A percentile compares a stretch with the other conserved stretches of the same genome.
Evolutionary conservation across 805 yeast genomes (phyloP).

Genomic region (Nakazawaea siamensis): DNA sequence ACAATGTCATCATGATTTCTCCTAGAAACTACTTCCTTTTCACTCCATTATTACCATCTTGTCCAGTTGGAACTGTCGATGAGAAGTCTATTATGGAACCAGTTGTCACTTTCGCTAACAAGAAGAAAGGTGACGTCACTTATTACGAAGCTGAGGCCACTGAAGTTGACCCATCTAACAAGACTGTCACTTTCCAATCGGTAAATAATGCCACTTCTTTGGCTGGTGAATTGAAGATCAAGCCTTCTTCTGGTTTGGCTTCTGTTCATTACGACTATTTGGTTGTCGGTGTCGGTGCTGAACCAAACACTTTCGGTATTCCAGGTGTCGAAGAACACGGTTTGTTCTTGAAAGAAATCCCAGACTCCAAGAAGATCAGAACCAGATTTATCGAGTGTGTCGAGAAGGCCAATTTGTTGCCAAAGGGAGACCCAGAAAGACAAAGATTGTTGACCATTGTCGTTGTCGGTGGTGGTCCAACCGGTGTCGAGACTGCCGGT

Average conservation of each 20-base stretch:
- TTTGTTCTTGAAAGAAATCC: constrained; percentile 42
- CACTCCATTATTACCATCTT: constrained; percentile 47
- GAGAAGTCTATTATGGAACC: constrained; percentile 45
- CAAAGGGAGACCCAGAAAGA: constrained; percentile 43
- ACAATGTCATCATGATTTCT: constrained; percentile 44
- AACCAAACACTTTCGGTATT: constrained; percentile 48
- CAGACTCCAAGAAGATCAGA: constrained; percentile 41
- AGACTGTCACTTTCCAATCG: constrained; percentile 36
- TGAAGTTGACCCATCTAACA: constrained; percentile 36
- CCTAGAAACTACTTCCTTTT: constrained; percentile 49
- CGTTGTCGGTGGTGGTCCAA: constrained; percentile 54
- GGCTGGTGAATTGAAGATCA: constrained; percentile 38
- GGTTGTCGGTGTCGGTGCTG: constrained; percentile 50
- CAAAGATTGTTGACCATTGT: constrained; percentile 42
- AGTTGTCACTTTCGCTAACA: constrained; percentile 42
- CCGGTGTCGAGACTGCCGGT: constrained; percentile 53
- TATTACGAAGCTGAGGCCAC: constrained; percentile 52
- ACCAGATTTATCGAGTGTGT: constrained; percentile 39
- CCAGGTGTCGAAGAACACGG: constrained; percentile 52
- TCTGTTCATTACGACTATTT: constrained; percentile 43
- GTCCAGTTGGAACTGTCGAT: constrained; percentile 49
- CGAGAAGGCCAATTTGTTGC: constrained; percentile 46
- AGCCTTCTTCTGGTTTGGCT: constrained; percentile 32
- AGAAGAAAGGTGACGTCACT: constrained; percentile 41
- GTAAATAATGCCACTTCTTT: constrained; percentile 39